Conservation (phyloP, 805 yeast species). For the Maudiozyma saulgeensis region DNA sequence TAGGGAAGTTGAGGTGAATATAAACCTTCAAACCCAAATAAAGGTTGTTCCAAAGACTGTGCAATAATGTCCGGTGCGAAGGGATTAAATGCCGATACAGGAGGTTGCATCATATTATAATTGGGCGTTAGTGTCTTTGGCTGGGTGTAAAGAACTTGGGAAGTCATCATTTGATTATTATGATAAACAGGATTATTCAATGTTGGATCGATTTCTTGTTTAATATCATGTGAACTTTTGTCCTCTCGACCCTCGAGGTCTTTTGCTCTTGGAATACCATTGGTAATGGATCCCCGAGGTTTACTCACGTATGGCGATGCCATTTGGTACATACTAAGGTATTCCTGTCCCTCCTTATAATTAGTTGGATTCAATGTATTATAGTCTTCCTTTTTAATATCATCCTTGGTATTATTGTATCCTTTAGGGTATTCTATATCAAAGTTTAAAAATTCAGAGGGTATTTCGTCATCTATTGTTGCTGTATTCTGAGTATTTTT, state of each 20-base stretch:
- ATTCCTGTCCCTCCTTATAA: background rate
- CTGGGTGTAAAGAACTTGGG: background rate
- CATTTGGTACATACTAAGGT: background rate
- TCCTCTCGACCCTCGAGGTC: too few relatives aligned
- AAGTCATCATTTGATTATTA: background rate
- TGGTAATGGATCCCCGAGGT: background rate
- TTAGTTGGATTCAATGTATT: background rate
- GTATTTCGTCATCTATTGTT: slow-evolving; percentile 44
- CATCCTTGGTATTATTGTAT: background rate
- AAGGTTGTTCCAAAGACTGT: slow-evolving; percentile 8
- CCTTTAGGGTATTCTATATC: slow-evolving; percentile 30
- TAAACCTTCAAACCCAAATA: slow-evolving; percentile 6
- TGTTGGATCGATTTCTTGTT: too few relatives aligned
- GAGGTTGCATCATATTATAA: slow-evolving; percentile 1
- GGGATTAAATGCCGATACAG: slow-evolving; percentile 2
- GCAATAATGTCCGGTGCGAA: slow-evolving; percentile 5
- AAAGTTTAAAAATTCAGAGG: slow-evolving; percentile 54
- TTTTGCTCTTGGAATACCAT: background rate
- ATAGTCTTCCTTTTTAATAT: background rate
- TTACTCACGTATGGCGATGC: background rate
- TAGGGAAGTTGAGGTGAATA: slow-evolving; percentile 6
- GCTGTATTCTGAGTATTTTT: background rate
- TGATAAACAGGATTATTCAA: background rate
- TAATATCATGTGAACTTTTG: too few relatives aligned
- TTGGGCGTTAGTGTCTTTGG: background rate